Evolutionary conservation across 768 basidiomycete genomes (phyloP).

Genomic region (Lactifluus piperatus): DNA sequence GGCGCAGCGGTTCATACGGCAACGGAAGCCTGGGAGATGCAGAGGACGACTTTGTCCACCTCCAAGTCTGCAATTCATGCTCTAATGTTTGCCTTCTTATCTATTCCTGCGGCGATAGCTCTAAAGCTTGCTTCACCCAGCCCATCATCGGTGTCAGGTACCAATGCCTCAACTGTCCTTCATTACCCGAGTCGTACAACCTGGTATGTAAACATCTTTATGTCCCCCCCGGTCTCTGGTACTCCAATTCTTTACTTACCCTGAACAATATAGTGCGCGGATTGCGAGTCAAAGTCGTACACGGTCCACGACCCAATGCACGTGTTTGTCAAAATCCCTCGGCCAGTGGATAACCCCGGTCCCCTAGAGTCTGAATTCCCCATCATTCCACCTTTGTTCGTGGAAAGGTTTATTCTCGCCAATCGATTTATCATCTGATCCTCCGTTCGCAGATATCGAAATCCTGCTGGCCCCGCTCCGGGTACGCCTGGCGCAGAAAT

Average conservation of each 20-base stretch:
- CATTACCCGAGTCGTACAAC: conserved; percentile 59
- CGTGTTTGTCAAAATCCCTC: conserved; percentile 78
- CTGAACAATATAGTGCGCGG: conserved; percentile 66
- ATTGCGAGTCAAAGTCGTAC: conserved; percentile 75
- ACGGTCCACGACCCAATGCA: conserved; percentile 76
- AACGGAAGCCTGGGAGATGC: background rate
- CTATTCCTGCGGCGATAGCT: background rate
- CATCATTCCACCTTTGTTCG: conserved; percentile 63
- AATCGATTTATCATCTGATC: background rate
- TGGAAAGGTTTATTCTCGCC: background rate
- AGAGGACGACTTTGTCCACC: conserved; percentile 9
- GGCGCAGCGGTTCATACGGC: conserved; percentile 5
- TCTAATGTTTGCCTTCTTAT: background rate
- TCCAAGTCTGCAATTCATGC: conserved; percentile 16
- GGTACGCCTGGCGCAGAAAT: conserved; percentile 27
- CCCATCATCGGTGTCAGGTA: conserved; percentile 71
- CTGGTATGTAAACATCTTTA: conserved; percentile 45
- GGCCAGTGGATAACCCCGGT: conserved; percentile 52
- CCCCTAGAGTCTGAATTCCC: conserved; percentile 46
- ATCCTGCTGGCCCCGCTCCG: conserved; percentile 46
- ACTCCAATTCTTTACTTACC: too few species aligned
- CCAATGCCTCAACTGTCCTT: conserved; percentile 87
- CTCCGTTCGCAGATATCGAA: conserved; percentile 43
- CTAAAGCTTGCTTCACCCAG: conserved; percentile 29
- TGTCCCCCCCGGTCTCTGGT: too few species aligned